These are phyloP conservation scores for Penicillium sp. DNA, from an alignment of 2,329 filamentous ascomycete genomes.

Conservation along the genomic window DNA sequence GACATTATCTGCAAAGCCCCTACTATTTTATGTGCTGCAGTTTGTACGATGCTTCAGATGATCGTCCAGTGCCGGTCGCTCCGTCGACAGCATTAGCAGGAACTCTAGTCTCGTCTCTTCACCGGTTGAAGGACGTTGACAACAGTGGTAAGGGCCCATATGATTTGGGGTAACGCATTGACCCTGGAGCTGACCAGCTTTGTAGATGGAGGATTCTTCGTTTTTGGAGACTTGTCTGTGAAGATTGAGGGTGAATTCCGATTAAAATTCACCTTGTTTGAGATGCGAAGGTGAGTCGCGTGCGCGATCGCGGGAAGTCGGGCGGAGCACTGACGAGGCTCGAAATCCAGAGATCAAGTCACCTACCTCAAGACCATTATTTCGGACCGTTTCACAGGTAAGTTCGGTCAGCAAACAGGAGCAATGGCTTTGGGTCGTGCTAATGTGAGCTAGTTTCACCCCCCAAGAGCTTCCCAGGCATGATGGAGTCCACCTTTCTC, in stretches of 20 bases:
- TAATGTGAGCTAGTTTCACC: conserved; percentile 34
- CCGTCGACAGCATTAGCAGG: conserved; percentile 63
- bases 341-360: conserved; percentile 40
- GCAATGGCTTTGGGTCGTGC: neutral
- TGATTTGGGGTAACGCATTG: neutral
- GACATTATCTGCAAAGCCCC: conserved; percentile 63
- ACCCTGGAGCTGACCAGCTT: neutral
- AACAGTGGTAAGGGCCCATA: conserved; percentile 54
- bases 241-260: conserved; percentile 70
- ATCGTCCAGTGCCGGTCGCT: conserved; percentile 42
- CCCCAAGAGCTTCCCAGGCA: conserved; percentile 72
- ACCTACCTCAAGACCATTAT: conserved; percentile 55
- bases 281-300: conserved; percentile 60
- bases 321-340: conserved; percentile 16
- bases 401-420: conserved; percentile 21
- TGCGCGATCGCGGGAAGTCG: conserved; percentile 1
- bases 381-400: conserved; percentile 68
- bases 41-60: conserved; percentile 53
- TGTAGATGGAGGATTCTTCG: conserved; percentile 78
- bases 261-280: conserved; percentile 75
- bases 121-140: conserved; percentile 74
- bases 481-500: conserved; percentile 77
- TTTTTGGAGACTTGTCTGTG: conserved; percentile 86
- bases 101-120: conserved; percentile 75
- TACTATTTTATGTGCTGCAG: conserved; percentile 64